phyloP scores from a whole-genome alignment of 2,329 filamentous ascomycete species.

The Chaetomiaceae sp. region DNA sequence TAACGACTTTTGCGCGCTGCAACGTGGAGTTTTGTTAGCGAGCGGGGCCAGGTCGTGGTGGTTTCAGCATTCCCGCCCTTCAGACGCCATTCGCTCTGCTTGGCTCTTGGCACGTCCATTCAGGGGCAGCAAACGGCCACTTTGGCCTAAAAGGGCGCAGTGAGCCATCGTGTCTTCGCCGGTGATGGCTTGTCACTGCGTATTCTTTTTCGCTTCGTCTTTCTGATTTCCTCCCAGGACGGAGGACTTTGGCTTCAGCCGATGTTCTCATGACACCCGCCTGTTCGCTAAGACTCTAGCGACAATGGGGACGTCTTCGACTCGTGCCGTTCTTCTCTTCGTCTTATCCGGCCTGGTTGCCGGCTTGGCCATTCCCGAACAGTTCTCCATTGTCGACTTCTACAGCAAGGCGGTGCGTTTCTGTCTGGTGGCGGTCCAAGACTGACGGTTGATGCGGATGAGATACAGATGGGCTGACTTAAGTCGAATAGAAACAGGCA shows the following conservation, averaged over 20 bases:
- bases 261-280: not conserved
- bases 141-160: not conserved
- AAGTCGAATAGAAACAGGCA: no score
- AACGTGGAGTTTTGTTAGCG: not conserved
- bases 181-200: not conserved
- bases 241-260: not conserved
- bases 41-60: not conserved
- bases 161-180: not conserved
- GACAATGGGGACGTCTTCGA: conserved; percentile 11
- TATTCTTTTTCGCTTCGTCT: not conserved
- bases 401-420: conserved; percentile 5
- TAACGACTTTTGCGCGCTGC: not conserved
- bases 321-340: conserved; percentile 5
- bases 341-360: conserved; percentile 14
- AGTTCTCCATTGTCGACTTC: conserved; percentile 1
- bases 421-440: not conserved
- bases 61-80: conserved; percentile 5
- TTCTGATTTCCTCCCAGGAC: not conserved
- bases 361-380: conserved; percentile 11
- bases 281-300: not conserved
- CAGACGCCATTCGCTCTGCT: conserved; percentile 3
- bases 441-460: not conserved
- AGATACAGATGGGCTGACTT: no score
- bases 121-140: not conserved
- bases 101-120: not conserved